Evolutionary conservation across 768 basidiomycete genomes (phyloP).

Genomic region (Harrya chromipes): DNA sequence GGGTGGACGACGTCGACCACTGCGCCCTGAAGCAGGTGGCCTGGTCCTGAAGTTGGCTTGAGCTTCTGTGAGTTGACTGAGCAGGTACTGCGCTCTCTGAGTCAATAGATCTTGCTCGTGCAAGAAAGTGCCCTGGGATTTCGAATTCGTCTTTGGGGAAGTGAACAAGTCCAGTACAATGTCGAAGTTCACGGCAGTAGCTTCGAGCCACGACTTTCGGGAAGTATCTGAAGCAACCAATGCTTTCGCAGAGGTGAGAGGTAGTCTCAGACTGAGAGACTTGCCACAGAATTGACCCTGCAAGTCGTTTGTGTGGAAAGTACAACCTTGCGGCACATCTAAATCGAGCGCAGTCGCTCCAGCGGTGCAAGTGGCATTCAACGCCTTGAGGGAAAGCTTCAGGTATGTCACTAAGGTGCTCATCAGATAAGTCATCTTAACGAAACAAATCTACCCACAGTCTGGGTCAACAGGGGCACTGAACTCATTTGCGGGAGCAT

Average conservation of each 20-base stretch:
- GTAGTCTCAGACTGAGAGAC: slow-evolving; percentile 57
- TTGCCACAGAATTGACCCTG: slow-evolving; percentile 66
- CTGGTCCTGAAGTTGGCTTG: slow-evolving; percentile 4
- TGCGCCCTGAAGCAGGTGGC: neutral
- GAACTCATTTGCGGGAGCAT: slow-evolving; percentile 76
- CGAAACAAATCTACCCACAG: slow-evolving; percentile 42
- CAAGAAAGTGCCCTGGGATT: slow-evolving; percentile 67
- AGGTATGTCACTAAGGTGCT: slow-evolving; percentile 72
- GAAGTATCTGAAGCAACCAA: slow-evolving; percentile 43
- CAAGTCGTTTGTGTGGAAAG: slow-evolving; percentile 70
- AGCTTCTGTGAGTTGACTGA: slow-evolving; percentile 32
- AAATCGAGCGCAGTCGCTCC: slow-evolving; percentile 53
- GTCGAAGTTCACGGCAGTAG: slow-evolving; percentile 51
- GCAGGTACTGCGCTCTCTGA: slow-evolving; percentile 55
- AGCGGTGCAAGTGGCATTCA: slow-evolving; percentile 57
- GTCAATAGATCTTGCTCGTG: slow-evolving; percentile 68
- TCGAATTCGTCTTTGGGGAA: slow-evolving; percentile 47
- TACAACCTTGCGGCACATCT: slow-evolving; percentile 55
- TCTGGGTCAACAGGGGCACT: slow-evolving; percentile 68
- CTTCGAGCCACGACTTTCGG: slow-evolving; percentile 63
- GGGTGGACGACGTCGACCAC: slow-evolving; percentile 6
- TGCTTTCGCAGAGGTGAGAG: slow-evolving; percentile 46
- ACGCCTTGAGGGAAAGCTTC: slow-evolving; percentile 54
- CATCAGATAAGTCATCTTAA: slow-evolving; percentile 2
- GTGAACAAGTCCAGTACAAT: slow-evolving; percentile 66